Evolutionary conservation across 1,139 yeast species (phyloP).

Genomic region (Magnusiomyces ingens): DNA sequence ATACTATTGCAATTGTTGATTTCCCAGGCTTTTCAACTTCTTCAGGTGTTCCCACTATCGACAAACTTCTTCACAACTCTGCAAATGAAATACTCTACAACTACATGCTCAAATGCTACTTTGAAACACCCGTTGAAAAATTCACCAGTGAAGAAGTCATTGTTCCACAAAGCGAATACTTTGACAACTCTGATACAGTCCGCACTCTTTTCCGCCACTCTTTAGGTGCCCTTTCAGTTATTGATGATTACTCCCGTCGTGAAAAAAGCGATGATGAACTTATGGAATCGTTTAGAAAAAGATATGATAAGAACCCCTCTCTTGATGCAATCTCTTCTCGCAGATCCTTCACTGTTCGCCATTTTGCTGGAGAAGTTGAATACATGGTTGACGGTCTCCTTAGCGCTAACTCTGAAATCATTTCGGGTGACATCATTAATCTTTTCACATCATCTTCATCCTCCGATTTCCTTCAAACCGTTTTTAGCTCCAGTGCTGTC

Average conservation of each 20-base stretch:
- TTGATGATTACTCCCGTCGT: conserved; percentile 36
- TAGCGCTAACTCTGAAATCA: conserved; percentile 33
- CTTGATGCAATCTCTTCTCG: conserved; percentile 28
- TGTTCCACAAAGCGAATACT: conserved; percentile 34
- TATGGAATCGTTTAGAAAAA: conserved; percentile 29
- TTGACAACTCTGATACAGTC: conserved; percentile 38
- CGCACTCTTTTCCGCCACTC: conserved; percentile 33
- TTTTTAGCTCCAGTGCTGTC: conserved; percentile 35
- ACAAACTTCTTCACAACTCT: conserved; percentile 36
- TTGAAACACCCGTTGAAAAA: conserved; percentile 34
- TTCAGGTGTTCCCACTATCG: conserved; percentile 33
- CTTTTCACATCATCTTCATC: conserved; percentile 36
- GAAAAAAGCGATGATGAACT: conserved; percentile 33
- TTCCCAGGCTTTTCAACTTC: conserved; percentile 39
- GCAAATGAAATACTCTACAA: conserved; percentile 39
- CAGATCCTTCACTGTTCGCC: conserved; percentile 33
- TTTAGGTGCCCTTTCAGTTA: conserved; percentile 33
- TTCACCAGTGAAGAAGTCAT: conserved; percentile 37
- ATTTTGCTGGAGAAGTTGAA: conserved; percentile 39
- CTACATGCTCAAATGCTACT: conserved; percentile 34
- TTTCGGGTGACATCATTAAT: conserved; percentile 37
- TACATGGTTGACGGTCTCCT: conserved; percentile 31
- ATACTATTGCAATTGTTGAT: conserved; percentile 36
- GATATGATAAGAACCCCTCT: conserved; percentile 32
- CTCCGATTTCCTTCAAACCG: conserved; percentile 33